Evolutionary conservation across 495 filamentous ascomycete genomes (phyloP), one percentile per base, ranked within the genome.

Genomic region (Penicillium paradoxum): DNA sequence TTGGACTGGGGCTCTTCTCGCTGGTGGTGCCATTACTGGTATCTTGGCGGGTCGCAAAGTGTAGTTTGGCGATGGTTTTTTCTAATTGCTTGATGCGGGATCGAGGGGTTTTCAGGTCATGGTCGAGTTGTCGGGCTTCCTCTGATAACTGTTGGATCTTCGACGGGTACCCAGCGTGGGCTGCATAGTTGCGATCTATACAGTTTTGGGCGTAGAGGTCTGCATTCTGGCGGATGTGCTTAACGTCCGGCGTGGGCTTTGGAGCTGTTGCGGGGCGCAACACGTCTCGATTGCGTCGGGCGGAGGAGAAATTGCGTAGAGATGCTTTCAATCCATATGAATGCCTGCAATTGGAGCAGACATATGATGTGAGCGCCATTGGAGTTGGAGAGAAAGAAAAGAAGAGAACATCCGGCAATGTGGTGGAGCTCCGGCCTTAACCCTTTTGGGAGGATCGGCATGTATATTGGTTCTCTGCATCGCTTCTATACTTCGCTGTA

Each of bases 191-290:
- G 46, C 93, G 82, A 45, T 90, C 83, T 49, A 86, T 55, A 66
- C 89, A 95, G 66, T 95, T 98, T 51, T 86, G 74, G 53, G 82
- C 73, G 75, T 97, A 87, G 38, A 93, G 76, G 22, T 84, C 80
- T 36, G 83, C 79, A 68, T 92, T 87, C 49, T 87, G 78, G 45
- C 90, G 89, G 68, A 98, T 95, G 70, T 91, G 84, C 66, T 88
- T 96, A 67, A 96, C 75, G 68, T 97, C 85, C 44, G 91, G 78
- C 17, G 73, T 76, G 7, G 87, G 79, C 61, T 90, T 95, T 6
- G 91, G 92, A 13, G 90, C 92, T 39, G 82, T 87, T 11, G 89
- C 76, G 0, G 87, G 83, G 57, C 81, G 74, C 48, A 69, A 67
- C 63, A 59, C 55, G 44, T 62, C 71, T 33, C 55, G 59, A 51